These are phyloP conservation scores for Diaporthe sp. DNA, from an alignment of 2,329 filamentous ascomycete genomes.

Conservation along the genomic window DNA sequence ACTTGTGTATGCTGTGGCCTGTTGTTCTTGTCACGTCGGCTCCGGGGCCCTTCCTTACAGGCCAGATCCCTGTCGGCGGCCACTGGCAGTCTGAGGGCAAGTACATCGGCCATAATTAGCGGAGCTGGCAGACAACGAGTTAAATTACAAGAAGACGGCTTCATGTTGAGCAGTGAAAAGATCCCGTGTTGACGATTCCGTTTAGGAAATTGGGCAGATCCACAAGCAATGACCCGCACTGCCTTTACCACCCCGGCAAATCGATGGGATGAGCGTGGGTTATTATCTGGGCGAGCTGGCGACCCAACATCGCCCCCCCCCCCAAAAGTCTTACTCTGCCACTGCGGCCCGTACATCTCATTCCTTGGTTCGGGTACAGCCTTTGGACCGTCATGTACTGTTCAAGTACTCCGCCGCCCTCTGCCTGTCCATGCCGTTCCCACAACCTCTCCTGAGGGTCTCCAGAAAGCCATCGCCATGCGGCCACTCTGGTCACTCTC, in stretches of 20 bases:
- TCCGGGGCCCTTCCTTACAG: slow-evolving; percentile 8
- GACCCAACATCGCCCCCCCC: slow-evolving; percentile 13
- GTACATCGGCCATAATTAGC: slow-evolving; percentile 25
- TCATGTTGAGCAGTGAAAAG: slow-evolving; percentile 22
- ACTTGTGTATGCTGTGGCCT: slow-evolving; percentile 18
- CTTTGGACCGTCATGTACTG: slow-evolving; percentile 32
- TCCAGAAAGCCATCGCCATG: slow-evolving; percentile 15
- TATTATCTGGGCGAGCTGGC: slow-evolving; percentile 16
- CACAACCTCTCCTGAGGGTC: slow-evolving; percentile 24
- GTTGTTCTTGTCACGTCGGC: slow-evolving; percentile 16
- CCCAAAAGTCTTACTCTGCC: slow-evolving; percentile 13
- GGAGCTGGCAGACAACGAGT: slow-evolving; percentile 24
- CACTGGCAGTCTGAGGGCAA: slow-evolving; percentile 23
- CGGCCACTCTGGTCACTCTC: slow-evolving; percentile 28
- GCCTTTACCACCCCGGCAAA: slow-evolving; percentile 30
- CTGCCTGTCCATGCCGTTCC: slow-evolving; percentile 17
- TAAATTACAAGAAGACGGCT: slow-evolving; percentile 12
- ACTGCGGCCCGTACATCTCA: slow-evolving; percentile 31
- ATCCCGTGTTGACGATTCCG: slow-evolving; percentile 21
- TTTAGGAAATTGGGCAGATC: slow-evolving; percentile 28
- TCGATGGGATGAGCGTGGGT: slow-evolving; percentile 30
- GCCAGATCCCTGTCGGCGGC: slow-evolving; percentile 6
- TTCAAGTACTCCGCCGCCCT: slow-evolving; percentile 28
- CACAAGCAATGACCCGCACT: slow-evolving; percentile 29
- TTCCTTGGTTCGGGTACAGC: slow-evolving; percentile 30